Conservation (phyloP, 441 rosid genomes). For the Erodium moschatum region DNA sequence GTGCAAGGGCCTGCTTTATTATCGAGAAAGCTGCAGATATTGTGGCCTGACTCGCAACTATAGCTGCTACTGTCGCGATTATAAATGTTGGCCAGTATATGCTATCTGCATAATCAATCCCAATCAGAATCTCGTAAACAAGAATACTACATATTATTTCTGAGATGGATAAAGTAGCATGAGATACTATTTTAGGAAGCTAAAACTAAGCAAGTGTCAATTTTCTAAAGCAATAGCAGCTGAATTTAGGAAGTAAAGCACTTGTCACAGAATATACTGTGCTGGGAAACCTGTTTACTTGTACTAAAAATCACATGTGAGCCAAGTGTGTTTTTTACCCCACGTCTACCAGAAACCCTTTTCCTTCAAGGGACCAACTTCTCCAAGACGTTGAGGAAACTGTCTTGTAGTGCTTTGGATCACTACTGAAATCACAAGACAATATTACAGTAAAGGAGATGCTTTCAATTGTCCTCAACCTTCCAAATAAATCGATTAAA, state of each 20-base stretch:
- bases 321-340: not conserved
- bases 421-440: not conserved
- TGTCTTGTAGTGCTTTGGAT: not conserved
- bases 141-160: too few species aligned
- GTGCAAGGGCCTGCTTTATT: constrained; percentile 90
- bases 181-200: not conserved
- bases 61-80: constrained; percentile 83
- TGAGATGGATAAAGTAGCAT: too few species aligned
- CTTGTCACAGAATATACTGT: not conserved
- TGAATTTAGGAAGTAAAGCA: not conserved
- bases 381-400: not conserved
- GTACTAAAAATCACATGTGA: not conserved
- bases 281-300: not conserved
- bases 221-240: not conserved
- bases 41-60: constrained; percentile 97
- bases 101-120: constrained; percentile 28
- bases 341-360: not conserved
- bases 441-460: not conserved
- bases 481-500: not conserved
- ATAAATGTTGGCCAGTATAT: constrained; percentile 78
- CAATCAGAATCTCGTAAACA: not conserved
- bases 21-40: constrained; percentile 95
- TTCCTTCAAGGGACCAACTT: not conserved
- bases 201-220: not conserved
- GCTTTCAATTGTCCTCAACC: not conserved